Percentiles rank a stretch among this genome's conserved stretches.
Conservation (phyloP, 1,284 basidiomycete species). For the Boletus sp. region DNA sequence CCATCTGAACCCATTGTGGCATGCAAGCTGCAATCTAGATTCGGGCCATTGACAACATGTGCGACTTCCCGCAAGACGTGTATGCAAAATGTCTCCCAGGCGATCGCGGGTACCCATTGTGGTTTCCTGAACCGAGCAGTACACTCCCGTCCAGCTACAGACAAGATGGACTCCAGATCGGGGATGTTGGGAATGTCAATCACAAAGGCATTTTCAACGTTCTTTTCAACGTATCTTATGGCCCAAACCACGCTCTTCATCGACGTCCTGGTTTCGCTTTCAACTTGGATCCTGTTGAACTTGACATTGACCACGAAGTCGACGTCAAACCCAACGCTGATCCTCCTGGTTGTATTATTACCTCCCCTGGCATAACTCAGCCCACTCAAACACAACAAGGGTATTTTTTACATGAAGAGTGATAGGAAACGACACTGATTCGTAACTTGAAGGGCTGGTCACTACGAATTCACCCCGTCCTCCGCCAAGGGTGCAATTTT, state of each 20-base stretch:
- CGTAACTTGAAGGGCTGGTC: neutral
- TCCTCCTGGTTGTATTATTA: neutral
- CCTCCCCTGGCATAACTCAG: neutral
- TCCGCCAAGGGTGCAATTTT: constrained; percentile 7
- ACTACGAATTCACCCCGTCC: neutral
- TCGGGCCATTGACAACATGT: no score
- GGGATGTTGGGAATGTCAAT: constrained; percentile 7
- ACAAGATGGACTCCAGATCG: constrained; percentile 8
- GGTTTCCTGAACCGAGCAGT: constrained; percentile 3
- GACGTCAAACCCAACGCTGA: neutral
- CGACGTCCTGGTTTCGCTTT: neutral
- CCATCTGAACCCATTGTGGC: no score
- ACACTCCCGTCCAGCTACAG: neutral
- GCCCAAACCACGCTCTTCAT: neutral
- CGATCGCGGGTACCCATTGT: constrained; percentile 5
- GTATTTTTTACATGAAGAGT: neutral
- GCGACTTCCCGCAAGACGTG: neutral
- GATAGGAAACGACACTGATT: neutral
- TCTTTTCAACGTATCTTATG: constrained; percentile 6
- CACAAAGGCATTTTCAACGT: neutral
- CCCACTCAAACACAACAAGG: neutral
- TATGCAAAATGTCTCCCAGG: constrained; percentile 5
- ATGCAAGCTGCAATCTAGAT: no score
- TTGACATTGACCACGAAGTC: neutral
- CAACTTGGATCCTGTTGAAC: neutral